Percentiles rank a stretch among this genome's conserved stretches.
phyloP scores from a whole-genome alignment of 805 yeast species.

The Saccharomyces kudriavzevii region DNA sequence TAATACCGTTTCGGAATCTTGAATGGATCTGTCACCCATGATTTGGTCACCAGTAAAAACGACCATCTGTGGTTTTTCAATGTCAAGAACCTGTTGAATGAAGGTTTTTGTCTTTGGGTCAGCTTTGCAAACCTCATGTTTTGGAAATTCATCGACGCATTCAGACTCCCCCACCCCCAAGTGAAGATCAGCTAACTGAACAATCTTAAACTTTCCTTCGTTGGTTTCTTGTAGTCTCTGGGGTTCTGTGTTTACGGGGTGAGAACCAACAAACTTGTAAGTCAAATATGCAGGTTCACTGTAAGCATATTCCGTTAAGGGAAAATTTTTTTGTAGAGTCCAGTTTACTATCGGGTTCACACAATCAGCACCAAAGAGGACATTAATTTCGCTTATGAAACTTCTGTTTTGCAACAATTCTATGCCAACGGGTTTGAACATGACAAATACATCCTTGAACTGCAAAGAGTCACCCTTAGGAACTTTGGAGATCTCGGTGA shows the following conservation, averaged over 20 bases:
- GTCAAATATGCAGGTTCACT: constrained; percentile 12
- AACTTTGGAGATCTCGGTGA: neutral
- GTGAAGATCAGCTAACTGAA: constrained; percentile 89
- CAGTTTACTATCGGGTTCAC: constrained; percentile 74
- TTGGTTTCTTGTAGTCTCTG: constrained; percentile 26
- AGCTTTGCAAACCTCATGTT: constrained; percentile 56
- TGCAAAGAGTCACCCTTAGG: neutral
- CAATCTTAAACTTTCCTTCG: constrained; percentile 57
- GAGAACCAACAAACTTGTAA: constrained; percentile 1
- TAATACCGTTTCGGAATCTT: constrained; percentile 77
- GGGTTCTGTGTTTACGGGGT: constrained; percentile 7
- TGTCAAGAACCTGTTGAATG: constrained; percentile 52
- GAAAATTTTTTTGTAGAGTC: constrained; percentile 31
- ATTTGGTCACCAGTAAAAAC: constrained; percentile 89
- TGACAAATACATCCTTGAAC: neutral
- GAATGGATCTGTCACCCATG: constrained; percentile 62
- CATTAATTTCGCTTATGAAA: constrained; percentile 51
- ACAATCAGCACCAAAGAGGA: constrained; percentile 65
- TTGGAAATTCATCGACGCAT: constrained; percentile 70
- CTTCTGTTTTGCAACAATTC: neutral
- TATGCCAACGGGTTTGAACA: neutral
- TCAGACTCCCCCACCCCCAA: constrained; percentile 75
- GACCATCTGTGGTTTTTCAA: constrained; percentile 77
- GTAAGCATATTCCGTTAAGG: neutral
- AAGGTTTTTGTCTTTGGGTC: constrained; percentile 64